Conservation (phyloP, 305 asterid species). For the Fraxinus floribunda region DNA sequence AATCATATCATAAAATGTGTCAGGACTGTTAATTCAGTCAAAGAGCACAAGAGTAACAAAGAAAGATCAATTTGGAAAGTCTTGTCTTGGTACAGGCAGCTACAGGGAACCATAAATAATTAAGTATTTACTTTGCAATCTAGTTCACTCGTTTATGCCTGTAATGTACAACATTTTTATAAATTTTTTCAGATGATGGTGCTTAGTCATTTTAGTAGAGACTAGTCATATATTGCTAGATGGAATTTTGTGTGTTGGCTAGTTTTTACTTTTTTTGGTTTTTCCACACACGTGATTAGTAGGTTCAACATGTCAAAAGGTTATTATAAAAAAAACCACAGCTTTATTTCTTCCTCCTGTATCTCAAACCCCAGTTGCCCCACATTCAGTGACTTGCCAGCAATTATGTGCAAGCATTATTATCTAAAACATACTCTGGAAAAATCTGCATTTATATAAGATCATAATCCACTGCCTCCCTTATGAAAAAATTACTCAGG, state of each 20-base stretch:
- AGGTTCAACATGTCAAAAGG: background rate
- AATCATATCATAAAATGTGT: constrained; percentile 25
- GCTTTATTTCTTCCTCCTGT: constrained; percentile 1
- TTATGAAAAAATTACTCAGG: constrained; percentile 8
- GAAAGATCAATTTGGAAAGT: constrained; percentile 17
- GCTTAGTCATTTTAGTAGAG: background rate
- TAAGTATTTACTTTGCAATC: constrained; percentile 9
- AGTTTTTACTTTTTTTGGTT: background rate
- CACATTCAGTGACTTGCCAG: constrained; percentile 11
- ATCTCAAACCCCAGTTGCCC: constrained; percentile 14
- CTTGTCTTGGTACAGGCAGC: constrained; percentile 1
- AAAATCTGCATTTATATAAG: constrained; percentile 5
- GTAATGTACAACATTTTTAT: constrained; percentile 6
- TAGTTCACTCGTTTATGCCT: constrained; percentile 12
- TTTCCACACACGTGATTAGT: background rate
- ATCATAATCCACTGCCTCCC: constrained; percentile 4
- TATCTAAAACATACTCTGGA: background rate
- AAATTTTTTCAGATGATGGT: constrained; percentile 8
- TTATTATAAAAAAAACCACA: background rate
- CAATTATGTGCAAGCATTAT: background rate
- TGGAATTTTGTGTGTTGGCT: background rate
- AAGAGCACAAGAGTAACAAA: constrained; percentile 13
- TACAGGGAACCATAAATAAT: background rate
- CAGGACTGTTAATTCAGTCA: constrained; percentile 22
- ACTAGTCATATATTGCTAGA: constrained; percentile 2